Percentiles rank a stretch among this genome's conserved stretches.
Conservation (phyloP, 2,329 filamentous ascomycete species). For the Ophiosphaerella korrae region DNA sequence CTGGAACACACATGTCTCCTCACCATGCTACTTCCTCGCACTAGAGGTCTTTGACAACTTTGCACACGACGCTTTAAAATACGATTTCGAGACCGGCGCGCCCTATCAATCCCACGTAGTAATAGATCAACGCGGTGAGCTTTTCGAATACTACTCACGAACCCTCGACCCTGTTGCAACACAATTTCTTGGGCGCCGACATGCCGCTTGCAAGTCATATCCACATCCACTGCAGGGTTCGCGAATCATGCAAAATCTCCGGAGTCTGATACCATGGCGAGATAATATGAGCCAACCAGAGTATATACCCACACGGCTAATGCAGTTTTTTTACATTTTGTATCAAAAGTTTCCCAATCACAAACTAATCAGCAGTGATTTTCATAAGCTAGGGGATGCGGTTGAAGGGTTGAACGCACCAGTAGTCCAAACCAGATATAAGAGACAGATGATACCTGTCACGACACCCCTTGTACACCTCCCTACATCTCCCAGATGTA, state of each 20-base stretch:
- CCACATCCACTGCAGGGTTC: slow-evolving; percentile 66
- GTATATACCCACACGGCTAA: slow-evolving; percentile 90
- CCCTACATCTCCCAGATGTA: background rate
- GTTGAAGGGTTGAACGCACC: slow-evolving; percentile 86
- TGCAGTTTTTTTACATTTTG: slow-evolving; percentile 96
- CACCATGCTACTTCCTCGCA: slow-evolving; percentile 95
- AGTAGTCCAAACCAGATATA: slow-evolving; percentile 93
- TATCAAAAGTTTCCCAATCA: slow-evolving; percentile 88
- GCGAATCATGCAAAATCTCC: slow-evolving; percentile 64
- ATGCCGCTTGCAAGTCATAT: slow-evolving; percentile 69
- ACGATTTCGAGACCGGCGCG: slow-evolving; percentile 78
- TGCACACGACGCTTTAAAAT: slow-evolving; percentile 90
- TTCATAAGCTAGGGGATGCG: slow-evolving; percentile 82
- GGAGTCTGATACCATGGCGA: slow-evolving; percentile 69
- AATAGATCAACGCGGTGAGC: slow-evolving; percentile 82
- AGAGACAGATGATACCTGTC: slow-evolving; percentile 85
- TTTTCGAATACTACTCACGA: slow-evolving; percentile 90
- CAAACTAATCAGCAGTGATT: slow-evolving; percentile 86
- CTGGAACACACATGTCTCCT: slow-evolving; percentile 85
- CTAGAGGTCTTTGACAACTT: slow-evolving; percentile 99
- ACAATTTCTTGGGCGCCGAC: slow-evolving; percentile 82
- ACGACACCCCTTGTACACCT: slow-evolving; percentile 82
- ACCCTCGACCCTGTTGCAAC: slow-evolving; percentile 80
- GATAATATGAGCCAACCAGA: slow-evolving; percentile 81
- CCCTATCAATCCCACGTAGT: slow-evolving; percentile 89